A percentile compares a stretch with the other conserved stretches of the same genome.
These are phyloP conservation scores for Lyophyllum decastes DNA, from an alignment of 768 basidiomycete genomes.

Conservation along the genomic window DNA sequence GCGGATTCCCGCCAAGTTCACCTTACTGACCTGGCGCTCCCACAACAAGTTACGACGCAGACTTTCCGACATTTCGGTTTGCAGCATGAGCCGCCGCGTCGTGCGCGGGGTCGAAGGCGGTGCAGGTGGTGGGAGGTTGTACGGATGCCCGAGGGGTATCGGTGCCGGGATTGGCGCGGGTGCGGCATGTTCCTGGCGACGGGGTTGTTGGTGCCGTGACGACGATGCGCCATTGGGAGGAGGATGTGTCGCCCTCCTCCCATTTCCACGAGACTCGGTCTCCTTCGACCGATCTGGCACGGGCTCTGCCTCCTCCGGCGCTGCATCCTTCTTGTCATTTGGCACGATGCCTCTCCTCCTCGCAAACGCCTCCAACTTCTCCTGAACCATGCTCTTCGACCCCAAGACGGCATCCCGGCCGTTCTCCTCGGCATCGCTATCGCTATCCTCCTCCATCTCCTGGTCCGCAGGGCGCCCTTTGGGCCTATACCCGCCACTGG, in stretches of 20 bases:
- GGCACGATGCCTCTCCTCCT: slow-evolving; percentile 41
- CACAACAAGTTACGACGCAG: slow-evolving; percentile 79
- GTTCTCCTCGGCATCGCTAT: slow-evolving; percentile 51
- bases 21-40: slow-evolving; percentile 70
- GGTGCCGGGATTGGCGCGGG: slow-evolving; percentile 40
- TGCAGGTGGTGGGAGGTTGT: slow-evolving; percentile 67
- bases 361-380: slow-evolving; percentile 61
- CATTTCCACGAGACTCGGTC: neutral
- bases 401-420: slow-evolving; percentile 45
- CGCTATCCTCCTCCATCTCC: slow-evolving; percentile 72
- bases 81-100: slow-evolving; percentile 81
- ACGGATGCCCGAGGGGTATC: slow-evolving; percentile 64
- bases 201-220: slow-evolving; percentile 9
- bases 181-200: slow-evolving; percentile 6
- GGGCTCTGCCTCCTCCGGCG: slow-evolving; percentile 13
- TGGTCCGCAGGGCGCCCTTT: slow-evolving; percentile 64
- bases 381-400: slow-evolving; percentile 69
- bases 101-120: slow-evolving; percentile 83
- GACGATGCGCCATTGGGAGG: neutral
- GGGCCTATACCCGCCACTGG: slow-evolving; percentile 51
- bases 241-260: neutral
- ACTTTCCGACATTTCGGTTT: slow-evolving; percentile 84
- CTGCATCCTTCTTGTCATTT: slow-evolving; percentile 16
- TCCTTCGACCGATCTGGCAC: slow-evolving; percentile 26
- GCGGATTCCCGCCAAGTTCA: slow-evolving; percentile 41